These are phyloP conservation scores for Rhizopogon rudus DNA, from an alignment of 768 basidiomycete genomes.

Conservation along the genomic window DNA sequence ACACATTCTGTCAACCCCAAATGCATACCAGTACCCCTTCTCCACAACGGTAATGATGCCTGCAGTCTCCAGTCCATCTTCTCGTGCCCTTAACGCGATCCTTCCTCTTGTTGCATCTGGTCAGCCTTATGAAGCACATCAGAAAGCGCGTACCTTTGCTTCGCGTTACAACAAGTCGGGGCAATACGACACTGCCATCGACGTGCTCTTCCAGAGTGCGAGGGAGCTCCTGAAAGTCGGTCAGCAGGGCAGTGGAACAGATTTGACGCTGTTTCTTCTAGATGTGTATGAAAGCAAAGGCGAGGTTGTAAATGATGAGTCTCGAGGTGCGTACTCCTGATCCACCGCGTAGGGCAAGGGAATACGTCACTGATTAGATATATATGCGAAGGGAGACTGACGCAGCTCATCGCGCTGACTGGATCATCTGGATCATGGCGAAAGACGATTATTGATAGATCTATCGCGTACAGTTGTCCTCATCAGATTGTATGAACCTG, in stretches of 20 bases:
- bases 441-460: conserved; percentile 81
- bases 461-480: conserved; percentile 61
- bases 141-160: conserved; percentile 94
- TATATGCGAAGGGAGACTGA: conserved; percentile 63
- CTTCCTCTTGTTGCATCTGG: conserved; percentile 65
- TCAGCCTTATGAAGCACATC: conserved; percentile 89
- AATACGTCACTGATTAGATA: not conserved
- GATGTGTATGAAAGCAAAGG: conserved; percentile 79
- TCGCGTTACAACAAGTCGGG: conserved; percentile 78
- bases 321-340: conserved; percentile 55
- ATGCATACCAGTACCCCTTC: not conserved
- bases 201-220: conserved; percentile 89
- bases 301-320: conserved; percentile 70
- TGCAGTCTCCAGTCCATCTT: conserved; percentile 35
- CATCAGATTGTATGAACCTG: conserved; percentile 3
- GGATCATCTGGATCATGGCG: conserved; percentile 82
- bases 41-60: conserved; percentile 17
- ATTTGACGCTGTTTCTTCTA: conserved; percentile 74
- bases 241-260: conserved; percentile 86
- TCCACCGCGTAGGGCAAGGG: conserved; percentile 10
- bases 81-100: conserved; percentile 70
- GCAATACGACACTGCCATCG: conserved; percentile 83
- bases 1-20: not conserved
- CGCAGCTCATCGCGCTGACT: conserved; percentile 86
- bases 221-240: conserved; percentile 84